Base-by-base conservation (phyloP, 2,329 filamentous ascomycete genomes). In the Aspergillus neotritici region DNA sequence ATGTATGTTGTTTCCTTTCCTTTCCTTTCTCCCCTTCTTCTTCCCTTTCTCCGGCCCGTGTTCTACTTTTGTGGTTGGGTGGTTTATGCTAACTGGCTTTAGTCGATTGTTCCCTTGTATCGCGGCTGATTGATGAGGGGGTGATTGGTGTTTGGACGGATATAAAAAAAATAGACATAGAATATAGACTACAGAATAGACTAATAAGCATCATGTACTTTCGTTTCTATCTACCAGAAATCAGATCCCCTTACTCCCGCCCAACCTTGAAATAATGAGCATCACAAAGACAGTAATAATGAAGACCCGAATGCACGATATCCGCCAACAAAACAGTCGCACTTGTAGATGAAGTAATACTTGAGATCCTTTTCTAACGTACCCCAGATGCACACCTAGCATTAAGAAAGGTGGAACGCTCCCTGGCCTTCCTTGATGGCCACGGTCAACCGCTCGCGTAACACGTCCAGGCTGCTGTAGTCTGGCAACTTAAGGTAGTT, bases 401-500 rank as follows among this genome's bases (percentile, higher is more conserved):
- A 40, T 48, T 54, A 95, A 48, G 90, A 95, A 53, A 98, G 76
- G 69, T 97, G 93, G 78, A 98, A 98, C 48, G 94, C 93, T 25
- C 93, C 93, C 65, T 98, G 93, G 16, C 93, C 93, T 72, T 98
- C 94, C 66, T 82, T 86, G 63, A 95, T 94, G 17, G 93, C 94
- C 52, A 84, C 84, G 52, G 79, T 82, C 41, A 98, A 75, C 65
- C 87, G 87, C 63, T 84, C 79, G 60, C 78, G 83, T 68, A 98
- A 81, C 40, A 84, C 76, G 2, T 87, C 79, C 49, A 94, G 71
- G 54, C 73, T 82, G 53, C 83, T 91, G 69, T 98, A 98, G 67
- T 98, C 88, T 14, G 93, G 93, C 61, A 98, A 78, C 70, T 98
- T 98, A 58, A 98, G 80, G 65, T 98, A 98, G 68, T 98, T 98